Evolutionary conservation across 2,329 filamentous ascomycete species (phyloP).

Genomic region (Colletotrichum sp.): DNA sequence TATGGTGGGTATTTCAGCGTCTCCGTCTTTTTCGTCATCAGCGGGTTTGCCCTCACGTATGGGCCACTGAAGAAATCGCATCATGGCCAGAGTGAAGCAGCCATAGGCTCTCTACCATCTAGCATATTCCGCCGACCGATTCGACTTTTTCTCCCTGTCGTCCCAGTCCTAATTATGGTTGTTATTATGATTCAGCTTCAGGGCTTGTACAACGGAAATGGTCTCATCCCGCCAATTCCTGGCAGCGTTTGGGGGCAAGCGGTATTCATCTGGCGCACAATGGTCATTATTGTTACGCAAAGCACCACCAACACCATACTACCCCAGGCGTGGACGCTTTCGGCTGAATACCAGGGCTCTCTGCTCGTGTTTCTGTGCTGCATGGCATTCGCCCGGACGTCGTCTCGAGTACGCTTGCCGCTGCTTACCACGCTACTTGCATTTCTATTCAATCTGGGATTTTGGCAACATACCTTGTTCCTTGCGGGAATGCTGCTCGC

Average conservation of each 20-base stretch:
- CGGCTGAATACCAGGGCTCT: conserved; percentile 63
- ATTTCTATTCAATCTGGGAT: conserved; percentile 36
- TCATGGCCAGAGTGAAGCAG: conserved; percentile 11
- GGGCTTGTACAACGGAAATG: not conserved
- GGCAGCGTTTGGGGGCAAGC: conserved; percentile 40
- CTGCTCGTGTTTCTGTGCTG: conserved; percentile 61
- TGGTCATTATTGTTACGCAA: conserved; percentile 54
- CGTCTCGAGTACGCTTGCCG: conserved; percentile 44
- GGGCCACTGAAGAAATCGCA: conserved; percentile 29
- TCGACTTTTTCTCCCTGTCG: conserved; percentile 21
- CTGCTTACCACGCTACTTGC: conserved; percentile 43
- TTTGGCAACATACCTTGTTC: conserved; percentile 4
- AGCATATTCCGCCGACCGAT: conserved; percentile 21
- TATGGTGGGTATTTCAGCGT: conserved; percentile 33
- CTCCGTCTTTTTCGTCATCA: conserved; percentile 40
- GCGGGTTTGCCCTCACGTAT: conserved; percentile 38
- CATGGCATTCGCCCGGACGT: conserved; percentile 52
- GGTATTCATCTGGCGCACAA: conserved; percentile 54
- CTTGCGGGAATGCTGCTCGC: conserved; percentile 13
- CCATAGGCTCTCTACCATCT: conserved; percentile 7
- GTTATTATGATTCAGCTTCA: not conserved
- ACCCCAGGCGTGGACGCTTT: conserved; percentile 67
- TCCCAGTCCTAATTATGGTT: not conserved
- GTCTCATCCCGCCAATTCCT: not conserved
- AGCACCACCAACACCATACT: conserved; percentile 55